Conservation (phyloP, 495 filamentous ascomycete genomes). For the Neurospora terricola region DNA sequence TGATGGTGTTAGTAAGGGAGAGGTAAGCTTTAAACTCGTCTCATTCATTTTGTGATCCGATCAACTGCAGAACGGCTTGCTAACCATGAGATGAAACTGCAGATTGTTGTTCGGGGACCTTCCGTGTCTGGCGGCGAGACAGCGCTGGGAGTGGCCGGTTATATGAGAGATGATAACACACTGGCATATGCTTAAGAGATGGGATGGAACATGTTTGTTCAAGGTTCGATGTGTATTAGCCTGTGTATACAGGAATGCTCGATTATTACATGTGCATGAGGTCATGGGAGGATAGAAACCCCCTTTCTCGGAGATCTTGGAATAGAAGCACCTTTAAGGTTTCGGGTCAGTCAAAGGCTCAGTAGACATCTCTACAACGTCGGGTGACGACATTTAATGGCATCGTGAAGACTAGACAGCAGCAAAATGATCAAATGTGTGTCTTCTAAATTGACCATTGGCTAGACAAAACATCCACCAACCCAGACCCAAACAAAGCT, state of each 20-base stretch:
- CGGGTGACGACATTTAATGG: background rate
- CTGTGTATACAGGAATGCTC: background rate
- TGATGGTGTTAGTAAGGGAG: constrained; percentile 49
- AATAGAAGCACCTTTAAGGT: background rate
- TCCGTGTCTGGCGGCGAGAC: constrained; percentile 56
- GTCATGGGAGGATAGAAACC: background rate
- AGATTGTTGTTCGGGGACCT: constrained; percentile 58
- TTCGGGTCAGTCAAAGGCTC: background rate
- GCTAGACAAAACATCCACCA: background rate
- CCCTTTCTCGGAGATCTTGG: background rate
- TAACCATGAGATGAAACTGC: background rate
- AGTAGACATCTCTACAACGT: background rate
- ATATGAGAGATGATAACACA: constrained; percentile 44
- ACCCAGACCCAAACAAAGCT: background rate
- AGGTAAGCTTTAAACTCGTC: constrained; percentile 35
- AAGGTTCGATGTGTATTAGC: background rate
- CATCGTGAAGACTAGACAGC: background rate
- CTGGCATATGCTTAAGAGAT: constrained; percentile 31
- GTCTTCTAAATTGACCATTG: background rate
- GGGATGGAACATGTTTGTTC: background rate
- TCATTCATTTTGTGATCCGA: background rate
- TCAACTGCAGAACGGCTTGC: background rate
- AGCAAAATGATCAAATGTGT: background rate
- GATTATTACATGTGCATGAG: background rate
- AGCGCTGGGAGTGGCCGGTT: constrained; percentile 46